A percentile compares a stretch with the other conserved stretches of the same genome.
phyloP scores from a whole-genome alignment of 805 yeast species.

The Ogataea philodendri region DNA sequence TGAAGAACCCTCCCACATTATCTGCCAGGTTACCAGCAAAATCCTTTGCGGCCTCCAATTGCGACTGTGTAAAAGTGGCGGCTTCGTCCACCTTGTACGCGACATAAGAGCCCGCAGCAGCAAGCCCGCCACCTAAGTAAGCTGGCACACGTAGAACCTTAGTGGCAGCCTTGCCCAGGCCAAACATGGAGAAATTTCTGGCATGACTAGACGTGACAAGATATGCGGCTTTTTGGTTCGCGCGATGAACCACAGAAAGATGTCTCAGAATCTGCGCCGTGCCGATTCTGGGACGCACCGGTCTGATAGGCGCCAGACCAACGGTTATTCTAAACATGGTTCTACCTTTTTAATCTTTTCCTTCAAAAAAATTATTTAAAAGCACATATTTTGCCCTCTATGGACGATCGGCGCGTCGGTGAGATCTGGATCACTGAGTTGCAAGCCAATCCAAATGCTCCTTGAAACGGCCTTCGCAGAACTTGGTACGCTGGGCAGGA shows the following conservation, averaged over 20 bases:
- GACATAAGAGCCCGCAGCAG: constrained; percentile 92
- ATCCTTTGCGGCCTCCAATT: constrained; percentile 60
- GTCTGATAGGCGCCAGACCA: constrained; percentile 2
- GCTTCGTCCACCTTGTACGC: constrained; percentile 93
- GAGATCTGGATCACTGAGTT: neutral
- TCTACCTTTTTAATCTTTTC: neutral
- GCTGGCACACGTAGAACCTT: constrained; percentile 67
- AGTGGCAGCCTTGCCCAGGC: constrained; percentile 53
- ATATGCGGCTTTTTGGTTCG: constrained; percentile 6
- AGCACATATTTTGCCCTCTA: constrained; percentile 2
- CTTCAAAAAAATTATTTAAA: constrained; percentile 1
- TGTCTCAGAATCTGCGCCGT: neutral
- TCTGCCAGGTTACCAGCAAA: constrained; percentile 52
- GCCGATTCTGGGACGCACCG: neutral
- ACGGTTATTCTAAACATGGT: constrained; percentile 4
- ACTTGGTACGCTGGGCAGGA: constrained; percentile 16
- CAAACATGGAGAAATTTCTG: constrained; percentile 34
- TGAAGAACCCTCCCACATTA: constrained; percentile 38
- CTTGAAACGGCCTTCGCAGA: constrained; percentile 18
- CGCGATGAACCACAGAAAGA: neutral
- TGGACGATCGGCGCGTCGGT: constrained; percentile 9
- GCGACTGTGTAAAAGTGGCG: constrained; percentile 64
- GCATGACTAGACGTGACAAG: constrained; percentile 4
- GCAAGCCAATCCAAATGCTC: constrained; percentile 20
- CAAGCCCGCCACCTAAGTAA: constrained; percentile 83